A percentile compares a stretch with the other conserved stretches of the same genome.
Evolutionary conservation across 768 basidiomycete species (phyloP).

Genomic region (Trametes maxima): DNA sequence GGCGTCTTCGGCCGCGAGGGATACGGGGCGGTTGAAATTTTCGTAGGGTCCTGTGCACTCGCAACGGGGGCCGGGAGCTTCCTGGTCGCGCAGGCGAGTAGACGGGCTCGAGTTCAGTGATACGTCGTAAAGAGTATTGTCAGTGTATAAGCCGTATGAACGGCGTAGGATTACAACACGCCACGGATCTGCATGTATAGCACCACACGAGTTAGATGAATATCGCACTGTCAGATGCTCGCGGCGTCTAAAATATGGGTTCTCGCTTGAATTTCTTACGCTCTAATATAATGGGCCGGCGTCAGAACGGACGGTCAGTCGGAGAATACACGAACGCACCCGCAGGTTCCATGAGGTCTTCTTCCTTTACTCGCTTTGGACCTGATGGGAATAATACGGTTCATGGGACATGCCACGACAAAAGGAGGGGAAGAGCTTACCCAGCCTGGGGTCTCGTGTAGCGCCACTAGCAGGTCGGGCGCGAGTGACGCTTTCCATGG

Average conservation of each 20-base stretch:
- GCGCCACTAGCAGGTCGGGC: background rate
- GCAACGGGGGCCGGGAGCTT: conserved; percentile 24
- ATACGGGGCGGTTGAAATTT: conserved; percentile 28
- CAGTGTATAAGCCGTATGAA: background rate
- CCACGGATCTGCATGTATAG: background rate
- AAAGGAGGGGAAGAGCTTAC: background rate
- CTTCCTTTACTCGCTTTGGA: conserved; percentile 16
- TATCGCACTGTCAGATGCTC: background rate
- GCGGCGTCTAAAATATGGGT: background rate
- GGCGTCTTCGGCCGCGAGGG: conserved; percentile 25
- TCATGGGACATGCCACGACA: background rate
- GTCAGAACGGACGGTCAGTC: background rate
- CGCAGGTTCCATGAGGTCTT: background rate
- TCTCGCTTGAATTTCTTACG: conserved; percentile 2
- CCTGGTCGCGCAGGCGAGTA: conserved; percentile 21
- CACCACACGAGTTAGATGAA: background rate
- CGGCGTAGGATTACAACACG: background rate
- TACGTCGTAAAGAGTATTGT: background rate
- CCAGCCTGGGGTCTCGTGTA: background rate
- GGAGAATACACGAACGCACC: background rate
- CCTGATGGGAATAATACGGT: background rate
- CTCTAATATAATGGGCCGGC: background rate
- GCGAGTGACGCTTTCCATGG: background rate
- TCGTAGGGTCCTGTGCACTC: conserved; percentile 27
- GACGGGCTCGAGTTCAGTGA: background rate